A percentile compares a stretch with the other conserved stretches of the same genome.
Conservation (phyloP, 78 protist genomes). For the Dictyostelium firmibasis region DNA sequence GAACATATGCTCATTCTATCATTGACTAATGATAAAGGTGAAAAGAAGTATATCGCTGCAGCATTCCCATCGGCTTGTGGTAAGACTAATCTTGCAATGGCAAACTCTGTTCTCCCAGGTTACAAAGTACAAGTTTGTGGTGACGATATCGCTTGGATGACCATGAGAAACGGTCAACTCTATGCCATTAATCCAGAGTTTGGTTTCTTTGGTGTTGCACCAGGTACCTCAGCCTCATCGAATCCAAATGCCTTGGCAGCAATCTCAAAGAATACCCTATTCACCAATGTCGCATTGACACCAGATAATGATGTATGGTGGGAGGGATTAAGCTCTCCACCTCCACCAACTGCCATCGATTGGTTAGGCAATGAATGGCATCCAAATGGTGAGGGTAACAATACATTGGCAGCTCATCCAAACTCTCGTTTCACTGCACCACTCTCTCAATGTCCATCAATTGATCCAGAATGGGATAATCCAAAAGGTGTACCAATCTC, state of each 20-base stretch:
- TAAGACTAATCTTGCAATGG: slow-evolving; percentile 96
- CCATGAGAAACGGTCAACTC: slow-evolving; percentile 84
- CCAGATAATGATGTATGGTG: slow-evolving; percentile 95
- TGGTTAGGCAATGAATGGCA: slow-evolving; percentile 89
- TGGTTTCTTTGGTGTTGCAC: slow-evolving; percentile 98
- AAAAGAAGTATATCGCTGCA: slow-evolving; percentile 89
- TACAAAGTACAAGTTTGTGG: slow-evolving; percentile 91
- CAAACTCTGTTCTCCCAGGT: slow-evolving; percentile 81
- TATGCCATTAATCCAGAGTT: slow-evolving; percentile 94
- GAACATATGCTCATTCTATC: slow-evolving; percentile 96
- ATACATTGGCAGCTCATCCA: slow-evolving; percentile 90
- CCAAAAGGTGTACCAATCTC: slow-evolving; percentile 94
- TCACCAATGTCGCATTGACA: slow-evolving; percentile 93
- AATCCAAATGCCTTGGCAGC: slow-evolving; percentile 89
- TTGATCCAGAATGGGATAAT: slow-evolving; percentile 85
- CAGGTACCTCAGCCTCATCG: slow-evolving; percentile 89
- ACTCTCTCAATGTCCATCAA: slow-evolving; percentile 89
- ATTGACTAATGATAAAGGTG: slow-evolving; percentile 82
- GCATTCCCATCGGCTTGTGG: slow-evolving; percentile 98
- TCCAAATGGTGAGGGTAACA: slow-evolving; percentile 39
- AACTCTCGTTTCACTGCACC: slow-evolving; percentile 94
- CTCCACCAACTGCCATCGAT: slow-evolving; percentile 31
- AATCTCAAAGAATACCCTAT: slow-evolving; percentile 83
- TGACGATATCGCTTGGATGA: slow-evolving; percentile 96
- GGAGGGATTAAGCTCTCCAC: slow-evolving; percentile 89